Evolutionary conservation across 805 yeast species (phyloP), one percentile per base, ranked within the genome.

Genomic region (Wickerhamomyces mucosus): DNA sequence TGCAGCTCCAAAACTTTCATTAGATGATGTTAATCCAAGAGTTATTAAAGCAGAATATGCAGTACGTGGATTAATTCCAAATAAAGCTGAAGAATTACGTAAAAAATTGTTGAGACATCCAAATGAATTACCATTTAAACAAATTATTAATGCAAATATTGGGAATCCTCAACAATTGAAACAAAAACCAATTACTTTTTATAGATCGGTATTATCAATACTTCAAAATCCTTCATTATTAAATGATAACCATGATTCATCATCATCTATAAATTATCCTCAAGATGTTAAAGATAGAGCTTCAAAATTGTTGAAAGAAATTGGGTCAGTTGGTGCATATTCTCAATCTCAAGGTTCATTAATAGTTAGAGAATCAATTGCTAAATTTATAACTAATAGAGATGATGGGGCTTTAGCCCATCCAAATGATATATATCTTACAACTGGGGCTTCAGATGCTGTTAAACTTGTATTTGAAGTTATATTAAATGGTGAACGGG

Each of bases 111-210:
- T 55, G 9, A 53, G 60, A 26, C 63, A 71, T 24, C 77, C 81
- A 17, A 65, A 63, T 14, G 72, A 81, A 5, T 61, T 85, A 41
- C 94, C 95, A 1, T 92, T 86, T 51, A 59, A 69, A 26, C 62
- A 70, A 38, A 82, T 92, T 46, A 80, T 94, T 52, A 78, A 75
- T 48, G 92, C 96, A 41, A 92, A 92, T 54, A 92, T 92, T 40
- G 99, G 99, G 19, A 92, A 92, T 54, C 99, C 99, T 3, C 99
- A 92, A 58, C 97, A 89, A 55, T 67, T 92, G 51, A 89, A 85
- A 45, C 99, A 92, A 57, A 70, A 77, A 48, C 98, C 99, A 1
- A 65, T 92, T 46, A 83, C 95, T n/a, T 92, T 92, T 64, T 88
- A 85, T 58, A 72, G 99, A 47, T 94, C 88, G 53, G 95, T 88